Evolutionary conservation across 768 basidiomycete species (phyloP).

Genomic region (Boletus tomentosulus): DNA sequence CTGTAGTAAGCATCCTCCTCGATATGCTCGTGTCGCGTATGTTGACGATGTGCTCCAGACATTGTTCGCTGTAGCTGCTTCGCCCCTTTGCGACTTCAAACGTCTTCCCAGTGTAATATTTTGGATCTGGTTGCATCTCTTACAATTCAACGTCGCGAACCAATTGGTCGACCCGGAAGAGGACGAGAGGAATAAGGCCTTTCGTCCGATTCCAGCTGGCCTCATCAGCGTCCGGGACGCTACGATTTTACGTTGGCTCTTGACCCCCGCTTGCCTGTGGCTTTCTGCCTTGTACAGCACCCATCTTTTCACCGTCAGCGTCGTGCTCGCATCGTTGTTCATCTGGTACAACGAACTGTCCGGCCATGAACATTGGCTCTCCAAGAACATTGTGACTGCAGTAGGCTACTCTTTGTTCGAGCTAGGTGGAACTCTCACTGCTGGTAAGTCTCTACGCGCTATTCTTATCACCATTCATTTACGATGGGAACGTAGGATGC

Average conservation of each 20-base stretch:
- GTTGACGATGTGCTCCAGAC: conserved; percentile 22
- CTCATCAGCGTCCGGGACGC: conserved; percentile 38
- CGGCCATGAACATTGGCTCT: conserved; percentile 29
- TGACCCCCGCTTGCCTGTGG: conserved; percentile 33
- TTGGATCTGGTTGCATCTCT: conserved; percentile 47
- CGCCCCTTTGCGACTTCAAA: conserved; percentile 25
- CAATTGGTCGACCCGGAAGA: conserved; percentile 40
- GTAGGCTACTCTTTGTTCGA: conserved; percentile 38
- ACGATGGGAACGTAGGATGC: conserved; percentile 18
- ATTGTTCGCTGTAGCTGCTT: conserved; percentile 31
- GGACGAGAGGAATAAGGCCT: conserved; percentile 42
- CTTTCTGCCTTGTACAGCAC: conserved; percentile 34
- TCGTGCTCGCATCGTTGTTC: conserved; percentile 22
- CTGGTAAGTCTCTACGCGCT: conserved; percentile 25
- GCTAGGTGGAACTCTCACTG: conserved; percentile 33
- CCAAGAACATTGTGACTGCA: conserved; percentile 34
- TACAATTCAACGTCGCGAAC: conserved; percentile 43
- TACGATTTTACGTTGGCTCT: conserved; percentile 33
- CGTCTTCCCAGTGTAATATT: conserved; percentile 29
- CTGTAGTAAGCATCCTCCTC: conserved; percentile 16
- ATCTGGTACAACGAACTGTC: conserved; percentile 38
- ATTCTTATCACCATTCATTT: neutral
- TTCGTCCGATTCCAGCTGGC: conserved; percentile 43
- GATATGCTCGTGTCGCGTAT: neutral
- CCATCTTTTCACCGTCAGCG: conserved; percentile 32